Conservation (phyloP, 2,329 filamentous ascomycete species). For the Dryadomyces quercus-mongolicae region DNA sequence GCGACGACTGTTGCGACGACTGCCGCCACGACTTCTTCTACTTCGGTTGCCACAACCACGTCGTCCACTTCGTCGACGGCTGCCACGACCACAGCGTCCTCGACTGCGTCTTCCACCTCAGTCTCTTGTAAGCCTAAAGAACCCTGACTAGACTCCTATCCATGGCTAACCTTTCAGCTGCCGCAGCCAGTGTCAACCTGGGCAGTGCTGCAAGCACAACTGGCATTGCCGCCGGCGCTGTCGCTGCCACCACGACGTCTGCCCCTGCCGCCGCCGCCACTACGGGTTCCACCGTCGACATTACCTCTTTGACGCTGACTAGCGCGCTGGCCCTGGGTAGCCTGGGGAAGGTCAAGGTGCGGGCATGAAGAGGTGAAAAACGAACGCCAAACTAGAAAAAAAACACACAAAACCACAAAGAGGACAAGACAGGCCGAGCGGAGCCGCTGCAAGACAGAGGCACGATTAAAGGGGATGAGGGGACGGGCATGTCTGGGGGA, state of each 20-base stretch:
- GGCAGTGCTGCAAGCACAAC: slow-evolving; percentile 14
- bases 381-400: no score
- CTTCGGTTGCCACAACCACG: not conserved
- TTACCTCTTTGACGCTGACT: slow-evolving; percentile 28
- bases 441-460: not conserved
- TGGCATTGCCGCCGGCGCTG: slow-evolving; percentile 8
- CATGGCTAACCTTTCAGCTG: slow-evolving; percentile 6
- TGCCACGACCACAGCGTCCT: not conserved
- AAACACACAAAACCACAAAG: not conserved
- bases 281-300: slow-evolving; percentile 21
- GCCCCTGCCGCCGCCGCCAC: slow-evolving; percentile 14
- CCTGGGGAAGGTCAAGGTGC: slow-evolving; percentile 12
- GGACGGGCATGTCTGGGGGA: no score
- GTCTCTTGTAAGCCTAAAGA: not conserved
- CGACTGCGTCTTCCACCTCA: not conserved
- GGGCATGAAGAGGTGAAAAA: no score
- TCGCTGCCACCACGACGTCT: slow-evolving; percentile 11
- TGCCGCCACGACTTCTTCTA: not conserved
- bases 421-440: not conserved
- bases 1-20: not conserved
- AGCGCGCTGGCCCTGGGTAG: slow-evolving; percentile 33
- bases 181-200: slow-evolving; percentile 17
- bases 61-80: not conserved
- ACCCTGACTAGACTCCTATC: not conserved
- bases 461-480: not conserved